Evolutionary conservation across 257 asterid species (phyloP).

Genomic region (Coffea eugenioides): DNA sequence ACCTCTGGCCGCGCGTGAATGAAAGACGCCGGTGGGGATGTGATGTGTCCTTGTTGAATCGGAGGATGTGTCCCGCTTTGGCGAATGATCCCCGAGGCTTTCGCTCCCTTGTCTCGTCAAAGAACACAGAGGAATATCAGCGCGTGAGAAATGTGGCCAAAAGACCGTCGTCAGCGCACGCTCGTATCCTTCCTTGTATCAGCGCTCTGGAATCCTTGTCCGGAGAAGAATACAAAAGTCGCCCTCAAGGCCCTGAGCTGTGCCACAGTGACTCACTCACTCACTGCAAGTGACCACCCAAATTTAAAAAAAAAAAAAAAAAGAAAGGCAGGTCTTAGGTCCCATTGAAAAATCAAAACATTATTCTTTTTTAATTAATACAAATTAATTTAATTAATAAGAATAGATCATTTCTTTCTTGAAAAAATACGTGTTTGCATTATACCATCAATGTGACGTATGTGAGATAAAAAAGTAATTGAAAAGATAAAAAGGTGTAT

Average conservation of each 20-base stretch:
- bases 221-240: constrained; percentile 13
- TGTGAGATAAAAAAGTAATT: too few species aligned
- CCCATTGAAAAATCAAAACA: neutral
- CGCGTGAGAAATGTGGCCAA: constrained; percentile 10
- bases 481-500: too few species aligned
- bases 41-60: neutral
- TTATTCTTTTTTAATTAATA: too few species aligned
- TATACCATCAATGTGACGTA: too few species aligned
- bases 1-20: constrained; percentile 1
- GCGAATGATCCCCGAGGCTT: neutral
- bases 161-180: constrained; percentile 22
- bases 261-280: neutral
- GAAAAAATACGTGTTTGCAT: too few species aligned
- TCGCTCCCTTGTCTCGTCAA: neutral
- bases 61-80: neutral
- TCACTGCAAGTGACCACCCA: constrained; percentile 16
- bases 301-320: neutral
- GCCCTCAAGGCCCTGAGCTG: constrained; percentile 1
- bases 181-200: neutral
- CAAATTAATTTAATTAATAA: too few species aligned
- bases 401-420: too few species aligned
- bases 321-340: neutral
- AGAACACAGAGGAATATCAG: neutral
- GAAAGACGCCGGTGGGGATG: neutral
- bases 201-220: constrained; percentile 8